Percentiles rank a stretch among this genome's conserved stretches.
phyloP scores from a whole-genome alignment of 257 asterid species.

The Solanum clarkiae region DNA sequence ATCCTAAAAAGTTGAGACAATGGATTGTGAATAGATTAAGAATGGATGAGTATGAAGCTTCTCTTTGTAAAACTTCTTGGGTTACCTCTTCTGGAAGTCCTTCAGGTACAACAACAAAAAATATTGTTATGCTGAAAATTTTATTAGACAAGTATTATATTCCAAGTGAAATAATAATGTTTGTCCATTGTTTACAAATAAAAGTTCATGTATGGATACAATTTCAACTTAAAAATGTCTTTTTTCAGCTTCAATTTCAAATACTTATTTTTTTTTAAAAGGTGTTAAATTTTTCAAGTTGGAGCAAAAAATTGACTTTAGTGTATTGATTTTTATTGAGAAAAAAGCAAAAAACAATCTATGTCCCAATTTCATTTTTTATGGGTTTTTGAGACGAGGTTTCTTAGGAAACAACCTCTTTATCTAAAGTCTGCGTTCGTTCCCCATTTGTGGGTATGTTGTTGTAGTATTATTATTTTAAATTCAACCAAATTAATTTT shows the following conservation, averaged over 20 bases:
- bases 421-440: too few species aligned
- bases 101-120: slow-evolving; percentile 16
- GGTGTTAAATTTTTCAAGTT: not conserved
- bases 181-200: not conserved
- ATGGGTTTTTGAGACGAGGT: too few species aligned
- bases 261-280: not conserved
- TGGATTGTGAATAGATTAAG: slow-evolving; percentile 37
- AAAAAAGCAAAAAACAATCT: too few species aligned
- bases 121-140: not conserved
- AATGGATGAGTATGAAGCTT: slow-evolving; percentile 39
- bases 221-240: not conserved
- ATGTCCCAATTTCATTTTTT: not conserved
- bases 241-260: not conserved
- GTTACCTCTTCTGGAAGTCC: slow-evolving; percentile 25
- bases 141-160: not conserved
- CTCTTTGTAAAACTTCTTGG: slow-evolving; percentile 51
- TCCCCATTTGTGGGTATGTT: too few species aligned
- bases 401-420: too few species aligned
- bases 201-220: not conserved
- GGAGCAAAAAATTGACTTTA: not conserved
- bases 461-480: too few species aligned
- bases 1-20: slow-evolving; percentile 17
- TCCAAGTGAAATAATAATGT: not conserved
- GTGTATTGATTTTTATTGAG: too few species aligned
- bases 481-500: not conserved